Conservation (phyloP, 1,139 yeast genomes). For the Pichia cactophila region DNA sequence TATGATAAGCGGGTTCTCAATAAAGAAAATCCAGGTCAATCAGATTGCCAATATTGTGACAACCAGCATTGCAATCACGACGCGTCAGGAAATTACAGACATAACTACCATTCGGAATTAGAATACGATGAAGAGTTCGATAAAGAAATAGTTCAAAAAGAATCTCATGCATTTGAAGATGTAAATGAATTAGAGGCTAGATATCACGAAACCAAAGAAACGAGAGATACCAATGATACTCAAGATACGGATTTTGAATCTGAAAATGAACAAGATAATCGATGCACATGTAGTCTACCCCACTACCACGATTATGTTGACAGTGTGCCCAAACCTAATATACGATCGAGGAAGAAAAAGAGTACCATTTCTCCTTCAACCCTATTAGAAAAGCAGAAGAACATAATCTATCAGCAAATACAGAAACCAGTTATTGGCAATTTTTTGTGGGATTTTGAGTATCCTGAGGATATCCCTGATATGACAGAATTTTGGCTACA, state of each 20-base stretch:
- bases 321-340: not conserved
- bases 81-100: constrained; percentile 11
- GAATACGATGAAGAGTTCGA: constrained; percentile 18
- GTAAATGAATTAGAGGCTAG: not conserved
- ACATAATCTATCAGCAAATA: constrained; percentile 19
- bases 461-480: constrained; percentile 51
- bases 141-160: constrained; percentile 12
- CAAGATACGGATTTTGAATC: not conserved
- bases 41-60: constrained; percentile 3
- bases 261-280: not conserved
- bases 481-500: constrained; percentile 66
- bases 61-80: constrained; percentile 6
- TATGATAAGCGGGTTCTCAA: not conserved
- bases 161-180: constrained; percentile 9
- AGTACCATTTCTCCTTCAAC: constrained; percentile 1
- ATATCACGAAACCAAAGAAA: not conserved
- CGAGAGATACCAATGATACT: not conserved
- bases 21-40: not conserved
- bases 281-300: constrained; percentile 11
- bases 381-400: constrained; percentile 26
- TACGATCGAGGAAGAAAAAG: constrained; percentile 3
- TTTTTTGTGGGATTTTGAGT: constrained; percentile 46
- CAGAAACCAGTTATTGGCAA: constrained; percentile 18
- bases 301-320: constrained; percentile 9
- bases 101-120: constrained; percentile 9